These are phyloP conservation scores for Cicer bijugum DNA, from an alignment of 306 rosid species.

Conservation along the genomic window DNA sequence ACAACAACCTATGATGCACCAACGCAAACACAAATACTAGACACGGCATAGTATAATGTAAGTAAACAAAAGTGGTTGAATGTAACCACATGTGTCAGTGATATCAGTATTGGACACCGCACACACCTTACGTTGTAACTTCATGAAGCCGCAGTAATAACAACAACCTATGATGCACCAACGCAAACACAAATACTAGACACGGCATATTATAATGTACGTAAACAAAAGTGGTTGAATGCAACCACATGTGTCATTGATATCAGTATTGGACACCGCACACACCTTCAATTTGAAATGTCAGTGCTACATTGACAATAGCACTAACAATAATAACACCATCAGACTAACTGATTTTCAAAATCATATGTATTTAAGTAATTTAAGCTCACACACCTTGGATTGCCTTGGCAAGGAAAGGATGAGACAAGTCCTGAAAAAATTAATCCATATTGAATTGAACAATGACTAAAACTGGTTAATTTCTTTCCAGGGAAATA, in stretches of 20 bases:
- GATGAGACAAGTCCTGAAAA: constrained; percentile 88
- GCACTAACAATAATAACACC: constrained; percentile 12
- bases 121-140: constrained; percentile 27
- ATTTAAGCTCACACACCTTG: constrained; percentile 62
- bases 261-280: too few species aligned
- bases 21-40: too few species aligned
- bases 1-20: background rate
- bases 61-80: too few species aligned
- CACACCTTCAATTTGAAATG: too few species aligned
- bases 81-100: too few species aligned
- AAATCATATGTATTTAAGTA: constrained; percentile 18
- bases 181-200: too few species aligned
- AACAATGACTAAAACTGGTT: constrained; percentile 33
- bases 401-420: constrained; percentile 79
- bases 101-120: too few species aligned
- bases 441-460: constrained; percentile 49
- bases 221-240: too few species aligned
- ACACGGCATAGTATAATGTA: too few species aligned
- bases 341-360: constrained; percentile 16
- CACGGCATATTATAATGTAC: too few species aligned
- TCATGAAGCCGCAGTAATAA: constrained; percentile 1
- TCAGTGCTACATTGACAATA: background rate
- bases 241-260: too few species aligned
- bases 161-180: background rate
- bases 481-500: constrained; percentile 19